Evolutionary conservation across 176 grass and related monocot species (phyloP), one percentile per base, ranked within the genome.

Genomic region (Luzula sylvatica): DNA sequence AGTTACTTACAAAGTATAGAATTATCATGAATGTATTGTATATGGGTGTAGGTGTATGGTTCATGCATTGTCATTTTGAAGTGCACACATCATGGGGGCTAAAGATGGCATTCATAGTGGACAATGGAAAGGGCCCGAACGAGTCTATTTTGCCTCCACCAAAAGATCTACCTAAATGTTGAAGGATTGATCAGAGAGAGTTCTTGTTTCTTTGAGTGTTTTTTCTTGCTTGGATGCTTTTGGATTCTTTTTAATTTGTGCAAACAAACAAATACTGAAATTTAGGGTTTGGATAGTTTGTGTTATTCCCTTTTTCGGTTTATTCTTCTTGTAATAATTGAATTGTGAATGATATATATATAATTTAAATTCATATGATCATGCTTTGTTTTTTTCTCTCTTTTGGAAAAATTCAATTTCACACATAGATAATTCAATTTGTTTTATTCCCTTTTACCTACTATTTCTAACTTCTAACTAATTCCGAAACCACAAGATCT

Each of bases 21-120:
- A 26, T 70, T 30, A 43, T 12, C 78, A 46, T 55, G 23, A 25
- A 28, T 76, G 19, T 39, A 23, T 35, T 51, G 8, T 44, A 11
- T 43, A 65, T n/a, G 24, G 44, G 17, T 58, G 29, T 59, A 94
- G 77, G 86, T 47, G 80, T 85, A 61, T 92, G 76, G 86, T 84
- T 92, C 66, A 26, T 92, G 76, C 86, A 83, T 47, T 89, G 79
- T 50, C 79, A 89, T 73, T 77, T 89, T 12, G 86, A 89, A 56
- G 79, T 83, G 58, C 86, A 85, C 80, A 92, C 63, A 13, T 70
- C 76, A 23, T 92, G 86, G 86, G 80, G 86, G 8, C 58, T 92
- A 23, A 81, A 85, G 69, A 92, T 92, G 86, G 80, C 62, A 0
- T 92, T 92, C 50, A 46, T 92, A 8, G 76, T 92, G 65, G 74